These are phyloP conservation scores for Escovopsis weberi DNA, from an alignment of 2,329 filamentous ascomycete species.

Conservation along the genomic window DNA sequence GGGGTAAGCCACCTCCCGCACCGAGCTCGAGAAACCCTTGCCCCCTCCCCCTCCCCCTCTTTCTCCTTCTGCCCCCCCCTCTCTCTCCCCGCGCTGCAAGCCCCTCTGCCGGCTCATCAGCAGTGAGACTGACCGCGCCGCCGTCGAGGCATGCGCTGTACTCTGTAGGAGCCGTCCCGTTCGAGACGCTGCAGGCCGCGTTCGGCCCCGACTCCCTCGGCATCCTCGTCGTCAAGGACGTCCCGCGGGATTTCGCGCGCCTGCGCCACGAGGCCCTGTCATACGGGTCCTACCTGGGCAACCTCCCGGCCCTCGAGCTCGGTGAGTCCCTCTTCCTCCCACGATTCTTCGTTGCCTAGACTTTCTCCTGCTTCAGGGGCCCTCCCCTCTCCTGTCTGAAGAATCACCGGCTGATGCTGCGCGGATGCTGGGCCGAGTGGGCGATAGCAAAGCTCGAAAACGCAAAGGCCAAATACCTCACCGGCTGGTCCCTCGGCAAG, in stretches of 20 bases:
- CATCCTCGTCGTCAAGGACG: constrained; percentile 82
- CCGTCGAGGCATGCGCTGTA: too few relatives aligned
- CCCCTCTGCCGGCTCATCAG: background rate
- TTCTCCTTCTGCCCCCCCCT: too few relatives aligned
- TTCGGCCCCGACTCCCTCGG: constrained; percentile 86
- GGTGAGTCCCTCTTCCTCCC: constrained; percentile 28
- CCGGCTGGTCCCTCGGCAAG: constrained; percentile 69
- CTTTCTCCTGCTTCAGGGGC: background rate
- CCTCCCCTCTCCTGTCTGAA: background rate
- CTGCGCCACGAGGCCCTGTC: constrained; percentile 64
- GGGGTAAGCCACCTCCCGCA: constrained; percentile 19
- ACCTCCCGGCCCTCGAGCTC: constrained; percentile 56
- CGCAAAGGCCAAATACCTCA: constrained; percentile 46
- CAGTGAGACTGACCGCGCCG: background rate
- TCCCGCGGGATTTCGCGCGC: constrained; percentile 56
- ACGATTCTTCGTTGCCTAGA: background rate
- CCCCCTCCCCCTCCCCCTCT: too few relatives aligned
- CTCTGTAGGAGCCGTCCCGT: constrained; percentile 47
- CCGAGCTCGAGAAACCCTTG: background rate
- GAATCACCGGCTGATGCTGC: too few relatives aligned
- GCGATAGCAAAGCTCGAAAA: constrained; percentile 41
- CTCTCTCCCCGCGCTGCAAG: background rate
- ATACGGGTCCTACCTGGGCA: constrained; percentile 79
- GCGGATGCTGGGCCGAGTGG: too few relatives aligned
- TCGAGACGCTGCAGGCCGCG: constrained; percentile 56